These are phyloP conservation scores for Phytophthora constricta DNA, from an alignment of 352 stramenopile species.

Conservation along the genomic window DNA sequence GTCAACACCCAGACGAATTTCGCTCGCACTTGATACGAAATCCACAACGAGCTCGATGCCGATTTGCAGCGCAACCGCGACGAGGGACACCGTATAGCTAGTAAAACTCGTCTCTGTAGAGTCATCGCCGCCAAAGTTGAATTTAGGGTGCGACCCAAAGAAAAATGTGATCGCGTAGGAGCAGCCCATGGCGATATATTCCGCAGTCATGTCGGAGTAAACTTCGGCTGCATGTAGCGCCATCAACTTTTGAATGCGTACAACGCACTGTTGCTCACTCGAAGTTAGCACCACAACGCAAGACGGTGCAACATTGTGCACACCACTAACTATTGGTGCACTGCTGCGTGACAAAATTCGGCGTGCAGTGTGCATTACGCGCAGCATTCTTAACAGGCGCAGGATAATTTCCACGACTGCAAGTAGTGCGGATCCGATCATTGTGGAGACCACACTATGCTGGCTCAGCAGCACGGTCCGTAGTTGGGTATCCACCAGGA, in stretches of 20 bases:
- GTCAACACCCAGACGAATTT: slow-evolving; percentile 21
- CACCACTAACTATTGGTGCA: background rate
- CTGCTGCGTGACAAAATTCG: slow-evolving; percentile 1
- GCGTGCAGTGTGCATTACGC: slow-evolving; percentile 24
- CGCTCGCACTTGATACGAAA: slow-evolving; percentile 25
- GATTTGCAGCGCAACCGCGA: slow-evolving; percentile 24
- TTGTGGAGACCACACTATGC: slow-evolving; percentile 6
- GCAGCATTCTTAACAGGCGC: slow-evolving; percentile 23
- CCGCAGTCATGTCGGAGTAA: slow-evolving; percentile 44
- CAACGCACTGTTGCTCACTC: background rate
- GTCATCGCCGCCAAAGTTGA: slow-evolving; percentile 9
- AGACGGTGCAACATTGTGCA: background rate
- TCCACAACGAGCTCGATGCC: slow-evolving; percentile 29
- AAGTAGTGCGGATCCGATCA: slow-evolving; percentile 32
- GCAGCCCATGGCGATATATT: slow-evolving; percentile 55
- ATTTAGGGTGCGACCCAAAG: slow-evolving; percentile 36
- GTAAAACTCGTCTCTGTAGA: background rate
- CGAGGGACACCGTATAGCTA: slow-evolving; percentile 9
- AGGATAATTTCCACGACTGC: slow-evolving; percentile 35
- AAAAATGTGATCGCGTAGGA: slow-evolving; percentile 38
- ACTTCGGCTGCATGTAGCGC: slow-evolving; percentile 28
- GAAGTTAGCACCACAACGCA: too few species aligned
- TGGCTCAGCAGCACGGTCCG: slow-evolving; percentile 28
- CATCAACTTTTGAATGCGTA: slow-evolving; percentile 17
- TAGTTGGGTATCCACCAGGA: slow-evolving; percentile 31